Evolutionary conservation across 108 stramenopile species (phyloP), one percentile per base, ranked within the genome.

Genomic region (Conticribra weissflogii): DNA sequence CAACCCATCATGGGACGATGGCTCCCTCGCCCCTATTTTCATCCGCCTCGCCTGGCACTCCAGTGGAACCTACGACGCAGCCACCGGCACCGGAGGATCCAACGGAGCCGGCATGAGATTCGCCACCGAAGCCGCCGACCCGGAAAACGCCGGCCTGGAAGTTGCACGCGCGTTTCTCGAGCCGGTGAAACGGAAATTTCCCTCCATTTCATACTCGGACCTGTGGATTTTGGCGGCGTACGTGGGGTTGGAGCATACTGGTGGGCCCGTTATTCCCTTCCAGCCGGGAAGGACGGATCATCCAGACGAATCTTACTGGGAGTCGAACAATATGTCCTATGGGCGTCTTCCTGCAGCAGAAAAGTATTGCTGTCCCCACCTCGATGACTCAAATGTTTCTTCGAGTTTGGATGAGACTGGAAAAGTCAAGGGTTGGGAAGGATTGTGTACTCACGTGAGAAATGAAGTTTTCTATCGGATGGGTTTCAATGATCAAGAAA

Each of bases 21-120:
- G 81, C 15, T 78, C 76, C 8, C 63, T 76, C 7, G 81, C 74
- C 0, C 87, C 85, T 29, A 85, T 88, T 9, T 64, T 91, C 31
- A 79, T 96, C 2, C 88, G 94, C 8, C 79, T 96, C 27, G 92
- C 93, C 0, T 96, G 92, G 93, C 94, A 96, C 66, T 71, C 83
- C 15, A 63, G 84, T 81, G 54, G 88, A 41, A 87, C 89, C 0
- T 90, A 86, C 59, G 81, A 84, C 54, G 66, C 58, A 22, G 74
- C 66, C 21, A 66, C 76, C 7, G 74, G 78, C 9, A 88, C 79
- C 0, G 93, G 93, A 17, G 94, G 94, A 16, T 83, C 84, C 51
- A 84, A 94, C 48, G 94, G 94, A 28, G 90, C 90, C 34, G 84
- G 81, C 21, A 96, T 96, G 89, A 64, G 94, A 34, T 94, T 90